Base-by-base conservation (phyloP, 257 asterid species). In the Solanum pinnatisectum region DNA sequence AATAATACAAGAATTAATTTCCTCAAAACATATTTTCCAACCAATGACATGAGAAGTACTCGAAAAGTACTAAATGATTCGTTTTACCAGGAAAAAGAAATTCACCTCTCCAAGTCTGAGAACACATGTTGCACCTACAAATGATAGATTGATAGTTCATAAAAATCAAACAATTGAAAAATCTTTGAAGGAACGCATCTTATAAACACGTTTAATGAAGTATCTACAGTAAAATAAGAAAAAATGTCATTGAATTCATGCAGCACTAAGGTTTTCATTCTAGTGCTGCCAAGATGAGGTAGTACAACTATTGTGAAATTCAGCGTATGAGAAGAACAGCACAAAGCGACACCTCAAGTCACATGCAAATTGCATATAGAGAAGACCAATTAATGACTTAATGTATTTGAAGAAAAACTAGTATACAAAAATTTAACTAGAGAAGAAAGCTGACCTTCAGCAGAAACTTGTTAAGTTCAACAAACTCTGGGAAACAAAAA, bases 111-210 rank as follows among this genome's bases (percentile, higher is more conserved):
- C 93, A 95, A 90, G 91, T 92, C 94, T 63, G 98, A 91, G 89
- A 93, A 94, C 87, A 92, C 96, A 85, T 94, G 96, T 85, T 95
- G 98, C 87, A 93, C 94, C 98, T 95, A 92, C 92, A 91, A 90
- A 82, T 35, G 87, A 84, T 86, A 49, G 78, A 87, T 86, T 84
- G 74, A 81, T 52, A 71, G 86, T 32, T 82, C 67, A 44, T 79
- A 82, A 18, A 49, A 32, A 82, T 82, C 86, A 82, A 82, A 18
- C 68, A 32, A 27, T 49, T 49, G 12, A 82, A 49, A 42, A 82
- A 82, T 22, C 27, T 46, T 30, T 82, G 85, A 82, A 82, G 67
- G 86, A 46, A 82, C 32, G 35, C 27, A 79, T 27, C 70, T 46
- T 81, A 81, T 20, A 52, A 18, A 30, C 40, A 18, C 20, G 7